Conservation (phyloP, 1,284 basidiomycete genomes). For the Melampsora allii-populina region DNA sequence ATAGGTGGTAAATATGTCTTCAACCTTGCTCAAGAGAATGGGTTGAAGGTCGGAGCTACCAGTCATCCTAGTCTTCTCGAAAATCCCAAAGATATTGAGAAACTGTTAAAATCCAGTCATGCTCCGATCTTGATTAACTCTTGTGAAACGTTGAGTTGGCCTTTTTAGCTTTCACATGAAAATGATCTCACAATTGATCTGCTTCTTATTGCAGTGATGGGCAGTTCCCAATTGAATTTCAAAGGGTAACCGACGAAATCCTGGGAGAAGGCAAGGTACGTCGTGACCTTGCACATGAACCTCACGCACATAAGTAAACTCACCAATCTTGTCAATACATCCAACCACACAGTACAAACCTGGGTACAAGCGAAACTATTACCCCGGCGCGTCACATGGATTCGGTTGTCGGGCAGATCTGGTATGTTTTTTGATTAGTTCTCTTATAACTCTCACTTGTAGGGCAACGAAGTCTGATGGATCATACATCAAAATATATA, state of each 20-base stretch:
- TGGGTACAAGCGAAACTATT: slow-evolving; percentile 29
- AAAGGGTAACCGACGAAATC: slow-evolving; percentile 27
- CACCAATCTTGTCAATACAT: background rate
- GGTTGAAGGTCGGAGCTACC: slow-evolving; percentile 20
- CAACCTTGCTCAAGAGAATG: slow-evolving; percentile 8
- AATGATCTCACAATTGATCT: background rate
- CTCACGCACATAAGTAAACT: background rate
- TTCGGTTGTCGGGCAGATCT: slow-evolving; percentile 25
- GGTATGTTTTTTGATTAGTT: slow-evolving; percentile 6
- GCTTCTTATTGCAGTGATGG: slow-evolving; percentile 6
- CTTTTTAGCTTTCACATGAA: background rate
- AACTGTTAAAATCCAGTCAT: slow-evolving; percentile 2
- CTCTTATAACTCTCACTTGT: background rate
- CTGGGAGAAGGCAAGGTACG: slow-evolving; percentile 30
- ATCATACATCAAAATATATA: background rate
- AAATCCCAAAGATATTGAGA: slow-evolving; percentile 8
- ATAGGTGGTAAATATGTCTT: slow-evolving; percentile 38
- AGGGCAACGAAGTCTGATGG: no score
- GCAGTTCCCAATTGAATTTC: slow-evolving; percentile 8
- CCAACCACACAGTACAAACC: slow-evolving; percentile 22
- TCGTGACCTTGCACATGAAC: background rate
- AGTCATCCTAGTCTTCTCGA: slow-evolving; percentile 29
- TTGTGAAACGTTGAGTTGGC: slow-evolving; percentile 19
- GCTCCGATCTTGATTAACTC: slow-evolving; percentile 36
- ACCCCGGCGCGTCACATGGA: slow-evolving; percentile 20